Evolutionary conservation across 139 green algal genomes (phyloP).

Genomic region (Haematococcus sp.): DNA sequence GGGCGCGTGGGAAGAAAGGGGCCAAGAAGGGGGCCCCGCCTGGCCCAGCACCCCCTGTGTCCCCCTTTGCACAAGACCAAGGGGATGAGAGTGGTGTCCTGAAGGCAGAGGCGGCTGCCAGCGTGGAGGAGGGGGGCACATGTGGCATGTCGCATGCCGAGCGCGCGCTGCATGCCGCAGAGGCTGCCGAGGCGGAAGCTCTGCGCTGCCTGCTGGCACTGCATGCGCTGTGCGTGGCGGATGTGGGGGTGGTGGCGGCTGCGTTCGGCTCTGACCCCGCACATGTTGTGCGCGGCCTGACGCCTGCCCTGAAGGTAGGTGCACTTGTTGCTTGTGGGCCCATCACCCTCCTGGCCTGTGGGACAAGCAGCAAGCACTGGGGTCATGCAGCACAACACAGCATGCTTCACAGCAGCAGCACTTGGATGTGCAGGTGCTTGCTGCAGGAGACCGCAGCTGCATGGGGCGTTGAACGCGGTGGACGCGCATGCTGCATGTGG

Average conservation of each 20-base stretch:
- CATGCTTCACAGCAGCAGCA: too few species aligned
- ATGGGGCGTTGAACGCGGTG: too few species aligned
- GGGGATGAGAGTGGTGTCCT: too few species aligned
- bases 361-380: too few species aligned
- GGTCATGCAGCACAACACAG: too few species aligned
- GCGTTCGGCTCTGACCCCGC: conserved; percentile 44
- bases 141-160: neutral
- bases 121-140: neutral
- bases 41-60: too few species aligned
- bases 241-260: conserved; percentile 48
- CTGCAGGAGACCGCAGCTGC: too few species aligned
- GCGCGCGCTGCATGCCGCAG: neutral
- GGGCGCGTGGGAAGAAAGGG: too few species aligned
- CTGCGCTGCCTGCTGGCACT: conserved; percentile 64
- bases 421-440: too few species aligned
- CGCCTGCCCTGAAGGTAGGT: conserved; percentile 67
- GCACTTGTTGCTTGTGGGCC: neutral
- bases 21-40: neutral
- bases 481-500: too few species aligned
- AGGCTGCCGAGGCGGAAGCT: neutral
- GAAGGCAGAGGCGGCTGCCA: neutral
- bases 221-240: conserved; percentile 66
- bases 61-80: too few species aligned
- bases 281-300: conserved; percentile 57
- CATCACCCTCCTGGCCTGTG: too few species aligned